Evolutionary conservation across 306 rosid species (phyloP).

Genomic region (Ochetophila trinervis): DNA sequence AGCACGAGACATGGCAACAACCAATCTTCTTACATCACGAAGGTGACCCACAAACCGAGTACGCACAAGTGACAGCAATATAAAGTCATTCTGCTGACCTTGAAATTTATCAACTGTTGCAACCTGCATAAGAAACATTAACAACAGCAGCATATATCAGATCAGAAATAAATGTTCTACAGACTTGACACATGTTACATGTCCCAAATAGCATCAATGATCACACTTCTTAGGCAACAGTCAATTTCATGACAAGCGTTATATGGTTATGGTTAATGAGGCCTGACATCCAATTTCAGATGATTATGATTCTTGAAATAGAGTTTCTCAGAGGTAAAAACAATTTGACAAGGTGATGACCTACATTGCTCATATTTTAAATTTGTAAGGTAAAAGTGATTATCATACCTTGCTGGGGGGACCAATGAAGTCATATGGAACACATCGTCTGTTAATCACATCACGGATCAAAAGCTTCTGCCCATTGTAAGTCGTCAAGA

Average conservation of each 20-base stretch:
- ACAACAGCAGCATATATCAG: background rate
- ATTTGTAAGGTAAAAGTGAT: background rate
- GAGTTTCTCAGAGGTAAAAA: background rate
- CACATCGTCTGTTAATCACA: constrained; percentile 84
- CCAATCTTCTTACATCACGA: constrained; percentile 96
- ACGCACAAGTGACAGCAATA: constrained; percentile 87
- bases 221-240: too few relatives aligned
- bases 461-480: constrained; percentile 97
- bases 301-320: background rate
- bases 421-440: constrained; percentile 90
- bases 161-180: background rate
- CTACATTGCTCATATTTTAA: background rate
- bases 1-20: constrained; percentile 99
- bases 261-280: too few relatives aligned
- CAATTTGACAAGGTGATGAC: background rate
- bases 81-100: constrained; percentile 99
- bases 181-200: background rate
- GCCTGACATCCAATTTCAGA: too few relatives aligned
- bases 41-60: constrained; percentile 96
- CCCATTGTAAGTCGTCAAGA: constrained; percentile 98
- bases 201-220: too few relatives aligned
- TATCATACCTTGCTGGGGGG: constrained; percentile 83
- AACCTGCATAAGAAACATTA: constrained; percentile 48
- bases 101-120: constrained; percentile 96
- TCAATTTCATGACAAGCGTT: too few relatives aligned